A percentile compares a stretch with the other conserved stretches of the same genome.
Evolutionary conservation across 306 rosid genomes (phyloP).

Genomic region (Castanopsis chinensis): DNA sequence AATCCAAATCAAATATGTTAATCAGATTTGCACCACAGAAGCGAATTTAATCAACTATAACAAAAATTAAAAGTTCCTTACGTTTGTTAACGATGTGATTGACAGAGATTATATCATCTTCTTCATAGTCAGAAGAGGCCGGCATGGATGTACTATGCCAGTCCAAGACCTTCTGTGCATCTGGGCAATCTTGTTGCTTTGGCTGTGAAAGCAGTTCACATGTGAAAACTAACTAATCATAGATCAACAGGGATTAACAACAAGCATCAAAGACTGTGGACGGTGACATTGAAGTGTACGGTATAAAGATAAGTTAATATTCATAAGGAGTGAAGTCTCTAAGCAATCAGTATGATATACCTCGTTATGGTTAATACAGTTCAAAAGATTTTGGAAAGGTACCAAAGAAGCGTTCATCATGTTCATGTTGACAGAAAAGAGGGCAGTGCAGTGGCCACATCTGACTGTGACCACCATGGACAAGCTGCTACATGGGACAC

Average conservation of each 20-base stretch:
- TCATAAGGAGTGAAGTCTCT: neutral
- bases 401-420: slow-evolving; percentile 85
- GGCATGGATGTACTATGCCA: slow-evolving; percentile 34
- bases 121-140: slow-evolving; percentile 65
- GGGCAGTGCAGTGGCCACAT: slow-evolving; percentile 88
- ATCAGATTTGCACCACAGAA: slow-evolving; percentile 4
- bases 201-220: slow-evolving; percentile 28
- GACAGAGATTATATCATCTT: slow-evolving; percentile 50
- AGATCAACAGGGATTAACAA: no score
- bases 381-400: slow-evolving; percentile 66
- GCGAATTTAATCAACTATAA: neutral
- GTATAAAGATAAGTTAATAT: neutral
- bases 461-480: slow-evolving; percentile 86
- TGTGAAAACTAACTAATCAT: neutral
- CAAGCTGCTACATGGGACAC: slow-evolving; percentile 91
- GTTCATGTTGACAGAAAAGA: slow-evolving; percentile 82
- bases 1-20: slow-evolving; percentile 6
- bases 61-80: slow-evolving; percentile 17
- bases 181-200: slow-evolving; percentile 39
- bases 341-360: slow-evolving; percentile 16
- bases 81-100: slow-evolving; percentile 69
- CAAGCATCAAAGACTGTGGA: neutral
- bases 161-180: slow-evolving; percentile 40
- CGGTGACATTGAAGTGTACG: neutral
- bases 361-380: slow-evolving; percentile 60